phyloP scores from a whole-genome alignment of 768 basidiomycete species.

The Filobasidium floriforme region DNA sequence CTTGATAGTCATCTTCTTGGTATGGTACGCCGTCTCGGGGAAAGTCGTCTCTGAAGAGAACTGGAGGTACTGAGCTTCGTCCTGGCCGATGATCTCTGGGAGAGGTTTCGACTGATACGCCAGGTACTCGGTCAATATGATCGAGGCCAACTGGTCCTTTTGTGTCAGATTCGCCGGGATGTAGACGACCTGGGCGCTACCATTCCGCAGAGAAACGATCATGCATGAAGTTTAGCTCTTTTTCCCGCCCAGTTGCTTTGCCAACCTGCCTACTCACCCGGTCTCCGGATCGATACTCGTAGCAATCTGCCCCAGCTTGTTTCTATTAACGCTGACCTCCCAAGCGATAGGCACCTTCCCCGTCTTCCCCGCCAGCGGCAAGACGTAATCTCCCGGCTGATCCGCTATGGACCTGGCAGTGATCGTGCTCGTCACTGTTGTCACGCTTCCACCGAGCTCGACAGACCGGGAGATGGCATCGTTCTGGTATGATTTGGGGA shows the following conservation, averaged over 20 bases:
- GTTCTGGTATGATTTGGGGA: slow-evolving; percentile 38
- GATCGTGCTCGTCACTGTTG: slow-evolving; percentile 82
- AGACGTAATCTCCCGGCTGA: slow-evolving; percentile 48
- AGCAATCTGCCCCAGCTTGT: slow-evolving; percentile 19
- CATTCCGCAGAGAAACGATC: not conserved
- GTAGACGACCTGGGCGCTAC: not conserved
- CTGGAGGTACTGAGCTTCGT: slow-evolving; percentile 69
- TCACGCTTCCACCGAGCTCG: slow-evolving; percentile 80
- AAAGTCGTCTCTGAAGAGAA: slow-evolving; percentile 65
- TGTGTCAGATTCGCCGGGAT: slow-evolving; percentile 25
- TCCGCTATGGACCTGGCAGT: slow-evolving; percentile 65
- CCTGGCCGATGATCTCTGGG: slow-evolving; percentile 65
- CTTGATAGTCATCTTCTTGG: slow-evolving; percentile 76
- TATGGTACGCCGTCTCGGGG: slow-evolving; percentile 74
- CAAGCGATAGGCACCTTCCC: slow-evolving; percentile 38
- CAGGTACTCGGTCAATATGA: slow-evolving; percentile 50
- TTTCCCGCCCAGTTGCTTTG: not conserved
- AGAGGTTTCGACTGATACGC: slow-evolving; percentile 70
- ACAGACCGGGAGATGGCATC: slow-evolving; percentile 79
- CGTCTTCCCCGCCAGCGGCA: slow-evolving; percentile 32
- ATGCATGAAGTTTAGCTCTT: slow-evolving; percentile 18
- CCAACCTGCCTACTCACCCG: slow-evolving; percentile 8
- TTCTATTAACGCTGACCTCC: slow-evolving; percentile 40
- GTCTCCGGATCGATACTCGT: slow-evolving; percentile 6
- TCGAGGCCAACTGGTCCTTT: slow-evolving; percentile 23